phyloP scores from a whole-genome alignment of 345 rosid species.

The Linum tenue region DNA sequence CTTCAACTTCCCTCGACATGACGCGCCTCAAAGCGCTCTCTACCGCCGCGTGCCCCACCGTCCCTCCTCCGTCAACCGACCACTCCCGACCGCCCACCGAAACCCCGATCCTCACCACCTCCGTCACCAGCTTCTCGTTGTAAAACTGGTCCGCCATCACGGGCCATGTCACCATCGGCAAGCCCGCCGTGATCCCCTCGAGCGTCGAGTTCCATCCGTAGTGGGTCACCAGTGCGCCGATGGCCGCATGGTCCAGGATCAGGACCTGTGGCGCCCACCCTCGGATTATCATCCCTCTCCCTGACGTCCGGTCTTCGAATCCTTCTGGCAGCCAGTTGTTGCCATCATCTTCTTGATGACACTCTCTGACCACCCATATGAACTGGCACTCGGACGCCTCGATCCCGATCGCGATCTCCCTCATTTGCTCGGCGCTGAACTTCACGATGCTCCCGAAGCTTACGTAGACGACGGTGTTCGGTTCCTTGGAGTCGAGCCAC shows the following conservation, averaged over 20 bases:
- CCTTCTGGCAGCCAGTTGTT: conserved; percentile 18
- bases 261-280: conserved; percentile 20
- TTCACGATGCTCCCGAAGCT: conserved; percentile 11
- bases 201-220: conserved; percentile 23
- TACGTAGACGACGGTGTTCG: conserved; percentile 13
- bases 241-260: conserved; percentile 19
- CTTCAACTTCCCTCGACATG: conserved; percentile 16
- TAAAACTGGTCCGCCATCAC: conserved; percentile 16
- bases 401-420: conserved; percentile 17
- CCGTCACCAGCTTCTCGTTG: conserved; percentile 17
- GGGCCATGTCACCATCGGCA: conserved; percentile 24
- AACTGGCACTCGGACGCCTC: conserved; percentile 16
- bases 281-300: conserved; percentile 6
- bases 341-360: conserved; percentile 1
- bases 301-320: conserved; percentile 26
- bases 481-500: conserved; percentile 15
- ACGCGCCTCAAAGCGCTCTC: conserved; percentile 9
- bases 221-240: conserved; percentile 19
- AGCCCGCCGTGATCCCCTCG: conserved; percentile 18
- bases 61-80: conserved; percentile 7
- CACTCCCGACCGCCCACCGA: conserved; percentile 14
- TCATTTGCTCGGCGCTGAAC: conserved; percentile 6
- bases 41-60: conserved; percentile 7
- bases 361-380: conserved; percentile 11
- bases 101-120: conserved; percentile 5